A percentile compares a stretch with the other conserved stretches of the same genome.
Evolutionary conservation across 2,329 filamentous ascomycete species (phyloP).

Genomic region (Aulographum hederae): DNA sequence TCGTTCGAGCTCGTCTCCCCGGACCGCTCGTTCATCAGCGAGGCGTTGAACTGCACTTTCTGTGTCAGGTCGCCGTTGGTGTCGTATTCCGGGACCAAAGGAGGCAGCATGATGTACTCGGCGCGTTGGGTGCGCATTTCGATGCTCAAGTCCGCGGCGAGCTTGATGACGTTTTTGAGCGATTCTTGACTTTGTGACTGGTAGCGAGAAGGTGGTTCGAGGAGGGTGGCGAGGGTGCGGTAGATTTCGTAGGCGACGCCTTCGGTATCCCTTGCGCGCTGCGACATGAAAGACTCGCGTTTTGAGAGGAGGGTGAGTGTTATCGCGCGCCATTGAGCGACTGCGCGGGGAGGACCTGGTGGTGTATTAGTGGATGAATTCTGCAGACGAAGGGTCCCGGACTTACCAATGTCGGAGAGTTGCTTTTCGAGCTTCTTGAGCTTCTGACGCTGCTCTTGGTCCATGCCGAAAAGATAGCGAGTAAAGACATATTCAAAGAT

Average conservation of each 20-base stretch:
- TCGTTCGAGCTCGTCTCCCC: slow-evolving; percentile 55
- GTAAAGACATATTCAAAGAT: slow-evolving; percentile 98
- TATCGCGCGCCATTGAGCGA: slow-evolving; percentile 91
- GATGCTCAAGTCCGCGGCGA: slow-evolving; percentile 78
- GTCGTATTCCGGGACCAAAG: slow-evolving; percentile 86
- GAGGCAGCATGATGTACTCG: slow-evolving; percentile 97
- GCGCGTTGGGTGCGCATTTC: slow-evolving; percentile 96
- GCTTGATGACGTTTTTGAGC: slow-evolving; percentile 68
- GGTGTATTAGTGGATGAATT: neutral
- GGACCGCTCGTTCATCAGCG: slow-evolving; percentile 85
- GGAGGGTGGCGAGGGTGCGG: slow-evolving; percentile 61
- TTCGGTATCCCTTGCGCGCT: slow-evolving; percentile 80
- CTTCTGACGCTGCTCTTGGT: slow-evolving; percentile 91
- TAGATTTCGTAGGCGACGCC: slow-evolving; percentile 89
- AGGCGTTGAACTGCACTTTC: slow-evolving; percentile 80
- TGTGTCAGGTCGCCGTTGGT: slow-evolving; percentile 75
- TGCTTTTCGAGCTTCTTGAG: slow-evolving; percentile 91
- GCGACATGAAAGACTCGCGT: slow-evolving; percentile 59
- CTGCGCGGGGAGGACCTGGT: slow-evolving; percentile 55
- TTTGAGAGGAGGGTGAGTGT: slow-evolving; percentile 78
- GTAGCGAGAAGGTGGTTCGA: slow-evolving; percentile 69
- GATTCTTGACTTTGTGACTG: slow-evolving; percentile 69
- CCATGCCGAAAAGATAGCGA: slow-evolving; percentile 95
- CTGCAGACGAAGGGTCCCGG: no score
- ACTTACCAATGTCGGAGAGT: slow-evolving; percentile 56